Conservation (phyloP, 2,329 filamentous ascomycete species). For the Trichoderma harzianum region DNA sequence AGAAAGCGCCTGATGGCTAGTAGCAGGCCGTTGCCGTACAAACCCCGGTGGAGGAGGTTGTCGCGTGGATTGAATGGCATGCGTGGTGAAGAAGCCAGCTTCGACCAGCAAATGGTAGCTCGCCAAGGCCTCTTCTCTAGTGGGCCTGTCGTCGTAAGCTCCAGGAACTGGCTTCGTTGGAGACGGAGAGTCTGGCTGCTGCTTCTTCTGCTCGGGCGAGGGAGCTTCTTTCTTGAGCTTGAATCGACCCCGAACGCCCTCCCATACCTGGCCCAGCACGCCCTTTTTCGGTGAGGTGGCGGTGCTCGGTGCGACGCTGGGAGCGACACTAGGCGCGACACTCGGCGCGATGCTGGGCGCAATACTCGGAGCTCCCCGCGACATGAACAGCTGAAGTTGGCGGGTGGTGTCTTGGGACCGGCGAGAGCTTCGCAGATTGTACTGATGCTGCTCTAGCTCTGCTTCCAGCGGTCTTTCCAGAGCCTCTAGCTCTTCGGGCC, state of each 20-base stretch:
- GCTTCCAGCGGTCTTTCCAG: slow-evolving; percentile 29
- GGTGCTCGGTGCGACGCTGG: neutral
- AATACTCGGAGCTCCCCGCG: neutral
- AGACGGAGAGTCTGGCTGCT: slow-evolving; percentile 14
- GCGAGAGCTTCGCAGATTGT: neutral
- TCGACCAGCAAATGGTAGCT: slow-evolving; percentile 56
- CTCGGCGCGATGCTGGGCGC: neutral
- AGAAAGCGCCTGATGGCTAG: slow-evolving; percentile 19
- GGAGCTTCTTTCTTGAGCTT: slow-evolving; percentile 28
- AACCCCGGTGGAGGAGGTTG: slow-evolving; percentile 33
- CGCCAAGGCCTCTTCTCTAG: slow-evolving; percentile 50
- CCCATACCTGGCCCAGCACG: slow-evolving; percentile 38
- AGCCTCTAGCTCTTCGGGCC: slow-evolving; percentile 32
- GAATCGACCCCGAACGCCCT: slow-evolving; percentile 35
- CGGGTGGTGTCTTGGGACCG: slow-evolving; percentile 5
- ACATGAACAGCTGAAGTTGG: slow-evolving; percentile 15
- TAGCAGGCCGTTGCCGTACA: slow-evolving; percentile 7
- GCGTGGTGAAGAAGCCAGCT: slow-evolving; percentile 56
- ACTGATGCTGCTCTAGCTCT: slow-evolving; percentile 8
- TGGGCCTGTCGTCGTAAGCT: slow-evolving; percentile 27
- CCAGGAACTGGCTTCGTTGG: slow-evolving; percentile 6
- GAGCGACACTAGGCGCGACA: neutral
- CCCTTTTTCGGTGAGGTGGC: slow-evolving; percentile 22
- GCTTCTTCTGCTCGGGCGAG: slow-evolving; percentile 26
- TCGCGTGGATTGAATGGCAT: slow-evolving; percentile 56